Percentiles rank a stretch among this genome's conserved stretches.
These are phyloP conservation scores for Rutstroemia sp. DNA, from an alignment of 2,329 filamentous ascomycete genomes.

Conservation along the genomic window DNA sequence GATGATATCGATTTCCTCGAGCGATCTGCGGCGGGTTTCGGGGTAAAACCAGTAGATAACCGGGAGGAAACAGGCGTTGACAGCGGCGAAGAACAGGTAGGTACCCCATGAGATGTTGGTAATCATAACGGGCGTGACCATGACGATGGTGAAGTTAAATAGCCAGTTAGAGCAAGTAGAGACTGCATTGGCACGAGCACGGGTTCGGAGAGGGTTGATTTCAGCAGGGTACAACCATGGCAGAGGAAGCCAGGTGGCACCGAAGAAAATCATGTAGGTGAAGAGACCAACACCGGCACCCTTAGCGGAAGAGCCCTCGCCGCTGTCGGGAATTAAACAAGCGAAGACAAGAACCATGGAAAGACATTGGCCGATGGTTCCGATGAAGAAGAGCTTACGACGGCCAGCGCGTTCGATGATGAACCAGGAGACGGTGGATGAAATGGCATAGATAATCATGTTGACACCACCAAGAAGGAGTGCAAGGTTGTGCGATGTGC, in stretches of 20 bases:
- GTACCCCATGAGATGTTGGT: slow-evolving; percentile 30
- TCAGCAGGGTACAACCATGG: slow-evolving; percentile 57
- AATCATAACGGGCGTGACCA: slow-evolving; percentile 35
- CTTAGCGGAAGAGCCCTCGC: slow-evolving; percentile 24
- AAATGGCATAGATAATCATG: slow-evolving; percentile 48
- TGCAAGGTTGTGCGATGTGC: slow-evolving; percentile 40
- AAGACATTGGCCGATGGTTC: slow-evolving; percentile 53
- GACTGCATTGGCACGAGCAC: slow-evolving; percentile 56
- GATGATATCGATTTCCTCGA: slow-evolving; percentile 65
- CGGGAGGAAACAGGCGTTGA: slow-evolving; percentile 33
- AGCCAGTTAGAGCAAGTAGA: slow-evolving; percentile 44
- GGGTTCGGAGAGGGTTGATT: slow-evolving; percentile 51
- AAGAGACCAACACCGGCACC: slow-evolving; percentile 48
- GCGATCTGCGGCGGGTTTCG: slow-evolving; percentile 45
- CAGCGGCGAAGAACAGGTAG: slow-evolving; percentile 33
- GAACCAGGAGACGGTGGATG: slow-evolving; percentile 45
- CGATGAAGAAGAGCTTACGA: slow-evolving; percentile 65
- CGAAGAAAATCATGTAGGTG: slow-evolving; percentile 56
- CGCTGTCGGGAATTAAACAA: slow-evolving; percentile 30
- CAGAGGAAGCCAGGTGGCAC: slow-evolving; percentile 52
- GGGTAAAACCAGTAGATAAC: slow-evolving; percentile 36
- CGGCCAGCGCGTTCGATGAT: slow-evolving; percentile 54
- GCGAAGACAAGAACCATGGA: slow-evolving; percentile 54
- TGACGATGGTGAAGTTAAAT: slow-evolving; percentile 50
- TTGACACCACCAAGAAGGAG: slow-evolving; percentile 48